Evolutionary conservation across 202 grass and related monocot species (phyloP).

Genomic region (Panicum virgatum): DNA sequence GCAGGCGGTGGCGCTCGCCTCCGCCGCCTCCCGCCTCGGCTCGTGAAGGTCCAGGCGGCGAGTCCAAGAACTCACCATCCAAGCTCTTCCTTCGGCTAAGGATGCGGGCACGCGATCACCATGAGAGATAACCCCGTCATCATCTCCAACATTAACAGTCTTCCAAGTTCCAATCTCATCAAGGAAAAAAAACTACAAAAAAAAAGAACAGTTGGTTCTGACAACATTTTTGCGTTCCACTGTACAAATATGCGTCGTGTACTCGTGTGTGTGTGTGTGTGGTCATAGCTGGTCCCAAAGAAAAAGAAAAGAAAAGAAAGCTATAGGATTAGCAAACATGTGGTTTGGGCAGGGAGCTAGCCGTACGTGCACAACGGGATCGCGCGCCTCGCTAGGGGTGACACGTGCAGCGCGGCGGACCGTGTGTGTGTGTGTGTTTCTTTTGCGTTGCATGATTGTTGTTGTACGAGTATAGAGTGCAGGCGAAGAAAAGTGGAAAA

Average conservation of each 20-base stretch:
- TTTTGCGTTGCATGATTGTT: constrained; percentile 12
- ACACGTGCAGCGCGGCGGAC: constrained; percentile 13
- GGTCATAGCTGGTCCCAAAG: neutral
- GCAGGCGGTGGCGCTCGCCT: constrained; percentile 63
- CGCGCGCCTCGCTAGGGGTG: neutral
- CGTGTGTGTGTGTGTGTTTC: neutral
- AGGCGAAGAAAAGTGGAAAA: constrained; percentile 36
- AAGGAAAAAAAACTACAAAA: neutral
- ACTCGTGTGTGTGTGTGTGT: neutral
- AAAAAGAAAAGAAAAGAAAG: neutral
- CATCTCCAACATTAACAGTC: neutral
- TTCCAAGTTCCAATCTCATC: neutral
- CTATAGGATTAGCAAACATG: neutral
- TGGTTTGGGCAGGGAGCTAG: constrained; percentile 1
- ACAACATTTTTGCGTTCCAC: neutral
- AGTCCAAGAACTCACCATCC: neutral
- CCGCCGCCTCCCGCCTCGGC: constrained; percentile 48
- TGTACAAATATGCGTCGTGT: constrained; percentile 7
- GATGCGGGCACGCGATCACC: neutral
- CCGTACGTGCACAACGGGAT: neutral
- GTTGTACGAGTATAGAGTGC: constrained; percentile 27
- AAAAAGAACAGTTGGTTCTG: neutral
- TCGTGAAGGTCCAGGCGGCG: constrained; percentile 7
- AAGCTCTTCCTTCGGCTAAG: neutral
- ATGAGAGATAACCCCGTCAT: neutral